Base-by-base conservation (phyloP, 2,329 filamentous ascomycete species). In the Peltaster fructicola region DNA sequence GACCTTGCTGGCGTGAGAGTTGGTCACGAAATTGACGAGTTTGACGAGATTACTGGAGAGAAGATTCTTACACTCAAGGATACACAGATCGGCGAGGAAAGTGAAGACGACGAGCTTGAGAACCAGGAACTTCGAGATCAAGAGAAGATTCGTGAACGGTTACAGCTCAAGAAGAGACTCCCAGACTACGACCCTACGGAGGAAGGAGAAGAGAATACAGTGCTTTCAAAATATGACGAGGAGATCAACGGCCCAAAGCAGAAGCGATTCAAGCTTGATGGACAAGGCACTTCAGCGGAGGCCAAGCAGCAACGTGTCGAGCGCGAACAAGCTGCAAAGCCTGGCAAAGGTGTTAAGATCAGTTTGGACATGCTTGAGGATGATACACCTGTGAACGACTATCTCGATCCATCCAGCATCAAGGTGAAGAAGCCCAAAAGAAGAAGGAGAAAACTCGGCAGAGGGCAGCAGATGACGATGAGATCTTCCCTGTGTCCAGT, bases 51-150 rank as follows among this genome's bases (percentile, higher is more conserved):
- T 17, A 75, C 68, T 10, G 61, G 79, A 30, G 84, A 92, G 30
- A 82, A 95, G 45, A 71, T 98, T 15, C 59, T 98, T 26, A 93
- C 85, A 0, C 64, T 98, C n/a, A 93, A 92, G 45, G 88, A 98
- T 52, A 68, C 77, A 1, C 80, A 78, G 1, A 80, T 98, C 27
- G 68, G 82, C 23, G 70, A 79, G 7, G 57, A 61, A 30, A 82
- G 81, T 14, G 77, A 82, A 30, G 85, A 80, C 3, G 88, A 95
- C 47, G 82, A 95, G 52, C 62, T 98, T 8, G 79, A 88, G 48
- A 82, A 82, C 32, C 40, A 78, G 19, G 63, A 72, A 15, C 53
- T 90, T 26, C 66, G 68, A 21, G 79, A 82, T 38, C 62, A 65
- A 30, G 78, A 88, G 47, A 68, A 67, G 45, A 56, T 84, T 12